Evolutionary conservation across 768 basidiomycete species (phyloP), one percentile per base, ranked within the genome.

Genomic region (Trametes cinnabarina): DNA sequence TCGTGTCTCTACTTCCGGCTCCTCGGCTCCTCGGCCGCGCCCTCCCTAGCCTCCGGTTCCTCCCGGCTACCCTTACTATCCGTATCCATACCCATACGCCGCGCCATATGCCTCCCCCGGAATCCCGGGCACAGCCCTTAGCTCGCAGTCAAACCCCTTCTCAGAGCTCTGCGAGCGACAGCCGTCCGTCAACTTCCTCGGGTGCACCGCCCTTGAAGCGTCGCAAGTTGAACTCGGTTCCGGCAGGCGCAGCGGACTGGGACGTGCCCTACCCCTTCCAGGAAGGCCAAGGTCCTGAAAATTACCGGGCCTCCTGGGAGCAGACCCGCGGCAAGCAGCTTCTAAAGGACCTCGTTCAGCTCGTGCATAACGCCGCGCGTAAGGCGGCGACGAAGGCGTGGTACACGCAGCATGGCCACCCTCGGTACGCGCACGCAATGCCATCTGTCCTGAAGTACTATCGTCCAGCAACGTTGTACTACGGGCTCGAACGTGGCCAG

Each of bases 171-270:
- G 26, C 54, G 15, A 19, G 20, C 20, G 30, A 42, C 20, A 32
- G 30, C 17, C 57, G 42, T 12, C 40, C 61, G 19, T 41, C 52
- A 1, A 51, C 40, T 19, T 25, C 47, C 9, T 53, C 68, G n/a
- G 61, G 44, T 28, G 60, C 58, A 8, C 67, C 77, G 8, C 65
- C 76, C 6, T 46, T 64, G 19, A 91, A 89, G 71, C 84, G 82
- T 59, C 79, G 88, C 26, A 88, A 81, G 63, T 73, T 91, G 14
- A 77, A 76, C 55, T 72, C 75, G 9, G 88, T 92, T 14, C 90
- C 90, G 32, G 90, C 90, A 20, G 90, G 90, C 11, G 90, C 90
- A 1, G 78, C 70, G 1, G 88, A 91, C 66, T 92, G 90, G 90
- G 88, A 91, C 63, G 81, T 92, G 0, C 90, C 90, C 0, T 92